phyloP scores from a whole-genome alignment of 2,329 filamentous ascomycete species.

The Aspergillus proliferans region DNA sequence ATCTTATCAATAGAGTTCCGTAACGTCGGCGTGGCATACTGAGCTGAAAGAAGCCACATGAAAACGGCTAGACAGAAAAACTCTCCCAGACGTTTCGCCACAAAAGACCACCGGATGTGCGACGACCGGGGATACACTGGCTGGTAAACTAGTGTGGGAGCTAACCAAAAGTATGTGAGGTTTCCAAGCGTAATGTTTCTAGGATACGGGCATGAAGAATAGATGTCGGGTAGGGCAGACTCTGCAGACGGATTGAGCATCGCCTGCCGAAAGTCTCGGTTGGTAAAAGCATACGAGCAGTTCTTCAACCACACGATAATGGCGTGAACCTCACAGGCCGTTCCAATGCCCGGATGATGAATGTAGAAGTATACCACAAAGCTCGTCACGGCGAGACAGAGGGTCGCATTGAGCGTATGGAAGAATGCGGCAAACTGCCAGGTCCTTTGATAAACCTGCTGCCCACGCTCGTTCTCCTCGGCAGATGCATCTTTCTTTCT shows the following conservation, averaged over 20 bases:
- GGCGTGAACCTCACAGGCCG: conserved; percentile 81
- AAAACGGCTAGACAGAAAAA: conserved; percentile 72
- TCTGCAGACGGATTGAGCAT: conserved; percentile 70
- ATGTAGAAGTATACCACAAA: conserved; percentile 85
- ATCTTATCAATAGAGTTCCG: conserved; percentile 88
- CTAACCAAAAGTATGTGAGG: conserved; percentile 95
- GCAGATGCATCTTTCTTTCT: conserved; percentile 50
- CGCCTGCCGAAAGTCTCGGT: conserved; percentile 87
- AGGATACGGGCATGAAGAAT: conserved; percentile 78
- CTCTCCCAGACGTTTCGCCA: conserved; percentile 74
- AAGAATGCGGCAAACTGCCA: conserved; percentile 77
- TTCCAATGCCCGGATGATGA: conserved; percentile 89
- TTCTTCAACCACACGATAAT: conserved; percentile 96
- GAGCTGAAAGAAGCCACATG: conserved; percentile 91
- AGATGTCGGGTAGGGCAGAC: conserved; percentile 70
- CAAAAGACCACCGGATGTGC: conserved; percentile 79
- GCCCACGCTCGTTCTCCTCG: conserved; percentile 54
- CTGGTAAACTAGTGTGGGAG: conserved; percentile 92
- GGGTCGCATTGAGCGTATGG: conserved; percentile 75
- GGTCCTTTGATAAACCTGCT: conserved; percentile 60
- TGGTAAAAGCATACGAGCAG: conserved; percentile 92
- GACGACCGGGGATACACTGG: conserved; percentile 86
- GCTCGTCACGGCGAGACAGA: conserved; percentile 74
- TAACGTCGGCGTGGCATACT: conserved; percentile 87
- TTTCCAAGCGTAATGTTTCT: conserved; percentile 83